Conservation (phyloP, 1,139 yeast species). For the Zygosaccharomyces pseudobailii region DNA sequence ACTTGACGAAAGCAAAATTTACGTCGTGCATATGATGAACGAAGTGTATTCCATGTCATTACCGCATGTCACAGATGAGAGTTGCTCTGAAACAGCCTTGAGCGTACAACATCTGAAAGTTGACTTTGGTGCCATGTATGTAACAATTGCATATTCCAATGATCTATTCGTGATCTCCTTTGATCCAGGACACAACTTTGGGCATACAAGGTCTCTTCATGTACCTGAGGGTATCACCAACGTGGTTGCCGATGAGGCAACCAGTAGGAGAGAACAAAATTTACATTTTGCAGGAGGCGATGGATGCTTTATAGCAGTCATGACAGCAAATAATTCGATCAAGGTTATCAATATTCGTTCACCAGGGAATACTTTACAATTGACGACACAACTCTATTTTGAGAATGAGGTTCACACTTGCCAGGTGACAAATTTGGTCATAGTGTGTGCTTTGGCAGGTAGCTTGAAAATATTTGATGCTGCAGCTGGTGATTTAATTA, state of each 20-base stretch:
- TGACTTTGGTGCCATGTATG: slow-evolving; percentile 49
- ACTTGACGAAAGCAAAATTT: slow-evolving; percentile 23
- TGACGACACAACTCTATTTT: slow-evolving; percentile 23
- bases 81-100: slow-evolving; percentile 7
- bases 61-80: slow-evolving; percentile 10
- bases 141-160: slow-evolving; percentile 29
- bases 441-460: slow-evolving; percentile 63
- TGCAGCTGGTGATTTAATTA: slow-evolving; percentile 38
- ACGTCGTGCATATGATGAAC: slow-evolving; percentile 22
- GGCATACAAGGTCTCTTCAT: slow-evolving; percentile 30
- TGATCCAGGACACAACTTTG: slow-evolving; percentile 26
- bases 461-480: slow-evolving; percentile 58
- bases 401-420: slow-evolving; percentile 31
- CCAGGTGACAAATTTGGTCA: slow-evolving; percentile 39
- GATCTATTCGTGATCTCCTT: slow-evolving; percentile 31
- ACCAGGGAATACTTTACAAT: slow-evolving; percentile 19
- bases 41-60: slow-evolving; percentile 18
- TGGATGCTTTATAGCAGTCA: slow-evolving; percentile 47
- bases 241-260: slow-evolving; percentile 33
- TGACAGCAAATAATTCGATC: slow-evolving; percentile 37
- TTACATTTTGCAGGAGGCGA: slow-evolving; percentile 48
- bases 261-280: slow-evolving; percentile 28
- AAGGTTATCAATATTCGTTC: slow-evolving; percentile 41
- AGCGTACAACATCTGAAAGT: slow-evolving; percentile 35
- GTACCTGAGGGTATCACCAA: slow-evolving; percentile 42